phyloP scores from a whole-genome alignment of 176 grass and related monocot species.

The Aechmea fasciata region DNA sequence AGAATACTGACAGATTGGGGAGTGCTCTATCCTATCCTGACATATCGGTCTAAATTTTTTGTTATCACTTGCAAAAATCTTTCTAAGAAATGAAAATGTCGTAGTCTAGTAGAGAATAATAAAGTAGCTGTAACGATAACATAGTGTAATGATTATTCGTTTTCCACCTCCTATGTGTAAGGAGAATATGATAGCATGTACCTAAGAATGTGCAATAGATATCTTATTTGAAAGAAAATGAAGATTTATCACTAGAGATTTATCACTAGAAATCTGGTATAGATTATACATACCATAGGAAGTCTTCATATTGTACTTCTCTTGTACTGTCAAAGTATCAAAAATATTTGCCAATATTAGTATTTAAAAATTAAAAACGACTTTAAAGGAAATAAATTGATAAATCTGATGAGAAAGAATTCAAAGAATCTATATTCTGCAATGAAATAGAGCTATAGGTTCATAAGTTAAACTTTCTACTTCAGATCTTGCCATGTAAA shows the following conservation, averaged over 20 bases:
- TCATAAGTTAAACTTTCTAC: not conserved
- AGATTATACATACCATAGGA: slow-evolving; percentile 72
- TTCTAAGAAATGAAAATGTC: no score
- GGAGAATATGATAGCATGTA: not conserved
- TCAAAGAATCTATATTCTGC: no score
- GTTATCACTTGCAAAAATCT: no score
- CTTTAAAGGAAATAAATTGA: not conserved
- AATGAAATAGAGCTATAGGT: not conserved
- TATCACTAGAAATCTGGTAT: not conserved
- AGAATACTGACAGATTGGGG: no score
- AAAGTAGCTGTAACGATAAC: not conserved
- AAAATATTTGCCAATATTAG: slow-evolving; percentile 17
- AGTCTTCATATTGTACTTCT: slow-evolving; percentile 72
- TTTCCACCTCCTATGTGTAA: not conserved
- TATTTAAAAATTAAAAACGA: not conserved
- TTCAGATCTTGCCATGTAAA: not conserved
- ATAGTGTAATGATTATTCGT: not conserved
- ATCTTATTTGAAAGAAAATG: not conserved
- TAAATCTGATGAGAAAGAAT: no score
- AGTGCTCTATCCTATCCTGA: no score
- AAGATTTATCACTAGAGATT: not conserved
- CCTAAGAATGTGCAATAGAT: not conserved
- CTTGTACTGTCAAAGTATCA: slow-evolving; percentile 38
- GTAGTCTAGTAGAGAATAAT: not conserved
- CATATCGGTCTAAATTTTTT: no score